Evolutionary conservation across 2,329 filamentous ascomycete species (phyloP).

Genomic region (Epichloe elymi): DNA sequence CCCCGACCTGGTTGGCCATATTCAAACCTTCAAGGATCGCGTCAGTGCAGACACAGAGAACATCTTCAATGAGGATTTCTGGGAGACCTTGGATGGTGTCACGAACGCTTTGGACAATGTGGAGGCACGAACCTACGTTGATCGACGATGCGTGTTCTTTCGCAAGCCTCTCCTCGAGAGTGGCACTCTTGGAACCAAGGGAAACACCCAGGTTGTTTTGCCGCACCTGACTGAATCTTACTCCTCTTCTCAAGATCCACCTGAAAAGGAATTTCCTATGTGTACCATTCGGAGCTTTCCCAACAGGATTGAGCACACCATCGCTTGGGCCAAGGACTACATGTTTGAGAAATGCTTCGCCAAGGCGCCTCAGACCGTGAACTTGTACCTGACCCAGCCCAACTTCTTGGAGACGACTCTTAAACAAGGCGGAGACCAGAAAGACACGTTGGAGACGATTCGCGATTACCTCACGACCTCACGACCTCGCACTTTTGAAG

Average conservation of each 20-base stretch:
- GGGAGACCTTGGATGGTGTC: slow-evolving; percentile 74
- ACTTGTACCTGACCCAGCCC: slow-evolving; percentile 81
- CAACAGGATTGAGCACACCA: slow-evolving; percentile 96
- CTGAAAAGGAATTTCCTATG: slow-evolving; percentile 98
- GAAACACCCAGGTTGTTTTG: slow-evolving; percentile 92
- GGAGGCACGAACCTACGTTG: slow-evolving; percentile 91
- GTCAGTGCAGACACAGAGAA: slow-evolving; percentile 87
- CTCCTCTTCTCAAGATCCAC: slow-evolving; percentile 86
- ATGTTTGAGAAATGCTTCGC: slow-evolving; percentile 91
- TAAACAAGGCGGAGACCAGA: slow-evolving; percentile 91
- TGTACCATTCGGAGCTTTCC: slow-evolving; percentile 95
- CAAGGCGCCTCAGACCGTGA: slow-evolving; percentile 85
- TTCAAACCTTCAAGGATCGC: slow-evolving; percentile 73
- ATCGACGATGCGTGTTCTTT: slow-evolving; percentile 95
- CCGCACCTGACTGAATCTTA: slow-evolving; percentile 91
- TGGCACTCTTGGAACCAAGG: slow-evolving; percentile 96
- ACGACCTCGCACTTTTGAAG: slow-evolving; percentile 83
- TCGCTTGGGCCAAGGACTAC: slow-evolving; percentile 86
- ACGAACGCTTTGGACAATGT: slow-evolving; percentile 98
- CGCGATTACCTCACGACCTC: slow-evolving; percentile 84
- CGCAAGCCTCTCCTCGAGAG: slow-evolving; percentile 92
- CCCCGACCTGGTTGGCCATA: slow-evolving; percentile 77
- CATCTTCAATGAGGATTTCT: slow-evolving; percentile 89
- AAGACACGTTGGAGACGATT: slow-evolving; percentile 81
- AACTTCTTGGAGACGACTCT: slow-evolving; percentile 79